Conservation (phyloP, 176 grass and related monocot genomes). For the Carex myosuroides region DNA sequence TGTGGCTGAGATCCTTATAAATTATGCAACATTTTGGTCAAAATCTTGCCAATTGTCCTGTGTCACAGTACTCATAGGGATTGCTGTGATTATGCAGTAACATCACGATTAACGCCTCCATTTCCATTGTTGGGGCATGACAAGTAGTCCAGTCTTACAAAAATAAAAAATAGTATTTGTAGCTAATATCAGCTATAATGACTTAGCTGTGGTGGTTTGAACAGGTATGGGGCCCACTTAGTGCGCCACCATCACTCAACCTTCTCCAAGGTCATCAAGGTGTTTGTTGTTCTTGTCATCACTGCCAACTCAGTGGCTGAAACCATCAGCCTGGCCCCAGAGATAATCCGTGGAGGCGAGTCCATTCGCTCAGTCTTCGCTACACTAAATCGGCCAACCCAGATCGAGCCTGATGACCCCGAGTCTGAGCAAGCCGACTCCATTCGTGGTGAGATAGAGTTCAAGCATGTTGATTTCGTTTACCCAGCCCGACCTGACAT, state of each 20-base stretch:
- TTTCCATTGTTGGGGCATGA: constrained; percentile 8
- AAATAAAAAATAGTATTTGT: not conserved
- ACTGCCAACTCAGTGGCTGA: constrained; percentile 89
- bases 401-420: constrained; percentile 68
- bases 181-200: not conserved
- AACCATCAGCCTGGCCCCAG: constrained; percentile 83
- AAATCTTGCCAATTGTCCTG: not conserved
- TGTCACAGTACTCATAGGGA: not conserved
- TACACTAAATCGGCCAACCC: constrained; percentile 68
- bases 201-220: not conserved
- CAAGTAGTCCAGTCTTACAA: not conserved
- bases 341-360: constrained; percentile 76
- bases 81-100: not conserved
- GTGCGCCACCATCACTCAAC: constrained; percentile 62
- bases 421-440: constrained; percentile 64
- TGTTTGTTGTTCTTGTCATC: constrained; percentile 92
- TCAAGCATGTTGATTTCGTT: constrained; percentile 75
- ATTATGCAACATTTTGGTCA: not conserved
- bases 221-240: constrained; percentile 66
- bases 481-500: constrained; percentile 78
- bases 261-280: constrained; percentile 98
- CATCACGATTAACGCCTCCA: not conserved
- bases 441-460: constrained; percentile 74
- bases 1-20: not conserved
- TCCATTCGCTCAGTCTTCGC: constrained; percentile 87